Conservation (phyloP, 192 early-diverging fungal genomes). For the Helicostylum pulchrum region DNA sequence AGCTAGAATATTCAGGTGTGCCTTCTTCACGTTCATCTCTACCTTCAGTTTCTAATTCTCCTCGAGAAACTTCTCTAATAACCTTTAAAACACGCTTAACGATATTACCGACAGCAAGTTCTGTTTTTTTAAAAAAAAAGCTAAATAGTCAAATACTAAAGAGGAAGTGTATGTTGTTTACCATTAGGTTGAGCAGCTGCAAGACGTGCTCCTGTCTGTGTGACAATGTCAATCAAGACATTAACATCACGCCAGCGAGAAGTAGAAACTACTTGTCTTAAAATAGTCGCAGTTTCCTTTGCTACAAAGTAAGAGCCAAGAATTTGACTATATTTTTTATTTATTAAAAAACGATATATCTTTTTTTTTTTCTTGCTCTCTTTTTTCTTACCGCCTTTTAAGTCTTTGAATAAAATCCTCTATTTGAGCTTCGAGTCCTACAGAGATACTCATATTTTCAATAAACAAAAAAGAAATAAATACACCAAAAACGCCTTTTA, state of each 20-base stretch:
- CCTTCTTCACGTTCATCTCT: not conserved
- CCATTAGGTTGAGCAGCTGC: constrained; percentile 71
- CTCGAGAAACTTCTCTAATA: constrained; percentile 67
- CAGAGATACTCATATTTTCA: constrained; percentile 5
- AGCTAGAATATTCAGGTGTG: not conserved
- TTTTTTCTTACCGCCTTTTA: constrained; percentile 37
- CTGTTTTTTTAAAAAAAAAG: constrained; percentile 30
- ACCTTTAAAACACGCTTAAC: constrained; percentile 78
- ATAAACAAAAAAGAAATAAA: not conserved
- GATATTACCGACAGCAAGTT: constrained; percentile 85
- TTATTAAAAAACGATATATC: not conserved
- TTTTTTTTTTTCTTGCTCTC: not conserved
- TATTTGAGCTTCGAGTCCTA: constrained; percentile 34
- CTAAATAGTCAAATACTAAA: not conserved
- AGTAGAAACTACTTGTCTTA: constrained; percentile 74
- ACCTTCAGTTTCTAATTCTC: constrained; percentile 29
- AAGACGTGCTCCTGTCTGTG: constrained; percentile 64
- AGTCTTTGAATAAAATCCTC: constrained; percentile 42
- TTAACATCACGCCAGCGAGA: constrained; percentile 69
- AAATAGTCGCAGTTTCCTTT: constrained; percentile 69
- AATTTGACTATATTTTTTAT: constrained; percentile 47
- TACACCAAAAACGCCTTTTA: constrained; percentile 4
- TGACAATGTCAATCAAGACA: constrained; percentile 59
- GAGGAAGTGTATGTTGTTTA: not conserved
- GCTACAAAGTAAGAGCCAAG: constrained; percentile 64